phyloP scores from a whole-genome alignment of 2,329 filamentous ascomycete genomes.

The Pyricularia grisea region DNA sequence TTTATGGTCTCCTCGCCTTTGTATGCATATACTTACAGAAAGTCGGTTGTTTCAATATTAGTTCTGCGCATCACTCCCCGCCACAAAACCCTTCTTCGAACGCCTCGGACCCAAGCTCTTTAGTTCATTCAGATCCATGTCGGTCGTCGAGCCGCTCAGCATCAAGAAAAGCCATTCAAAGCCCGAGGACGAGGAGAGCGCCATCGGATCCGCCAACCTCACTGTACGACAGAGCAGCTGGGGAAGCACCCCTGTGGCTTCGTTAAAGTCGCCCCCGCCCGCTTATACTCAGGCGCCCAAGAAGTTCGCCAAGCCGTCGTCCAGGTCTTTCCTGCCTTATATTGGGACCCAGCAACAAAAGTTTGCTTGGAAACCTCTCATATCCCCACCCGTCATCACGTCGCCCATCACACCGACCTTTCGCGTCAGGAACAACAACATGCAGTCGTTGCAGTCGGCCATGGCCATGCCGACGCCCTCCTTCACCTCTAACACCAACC shows the following conservation, averaged over 20 bases:
- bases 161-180: background rate
- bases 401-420: slow-evolving; percentile 1
- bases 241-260: background rate
- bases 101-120: slow-evolving; percentile 22
- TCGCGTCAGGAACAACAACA: background rate
- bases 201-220: background rate
- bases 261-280: background rate
- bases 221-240: background rate
- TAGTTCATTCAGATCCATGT: slow-evolving; percentile 2
- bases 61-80: slow-evolving; percentile 34
- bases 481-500: background rate
- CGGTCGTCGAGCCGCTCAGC: slow-evolving; percentile 10
- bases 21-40: background rate
- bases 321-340: background rate
- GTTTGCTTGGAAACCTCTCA: background rate
- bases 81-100: slow-evolving; percentile 34
- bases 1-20: background rate
- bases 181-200: background rate
- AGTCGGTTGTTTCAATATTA: slow-evolving; percentile 9
- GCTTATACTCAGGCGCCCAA: background rate
- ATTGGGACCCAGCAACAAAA: background rate
- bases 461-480: background rate
- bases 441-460: background rate
- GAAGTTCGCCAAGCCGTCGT: background rate
- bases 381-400: background rate